Conservation (phyloP, 352 stramenopile genomes). For the Aphanomyces invadans region DNA sequence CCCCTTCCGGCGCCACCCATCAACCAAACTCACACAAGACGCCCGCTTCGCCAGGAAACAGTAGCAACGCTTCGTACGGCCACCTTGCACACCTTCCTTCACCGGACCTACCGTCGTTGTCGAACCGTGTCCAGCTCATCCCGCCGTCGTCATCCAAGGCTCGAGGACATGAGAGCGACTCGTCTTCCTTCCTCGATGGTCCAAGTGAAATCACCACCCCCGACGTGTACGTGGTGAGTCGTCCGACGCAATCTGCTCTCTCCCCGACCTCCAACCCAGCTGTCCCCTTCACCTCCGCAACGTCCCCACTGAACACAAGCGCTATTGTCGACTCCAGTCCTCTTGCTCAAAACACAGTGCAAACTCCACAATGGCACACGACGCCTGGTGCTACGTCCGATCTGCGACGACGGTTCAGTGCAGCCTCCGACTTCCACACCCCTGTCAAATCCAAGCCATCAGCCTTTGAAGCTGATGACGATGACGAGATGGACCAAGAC, state of each 20-base stretch:
- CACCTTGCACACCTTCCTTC: neutral
- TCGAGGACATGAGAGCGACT: neutral
- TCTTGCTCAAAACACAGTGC: neutral
- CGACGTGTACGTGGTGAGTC: neutral
- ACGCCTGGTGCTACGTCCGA: neutral
- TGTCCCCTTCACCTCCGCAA: neutral
- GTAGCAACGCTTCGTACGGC: neutral
- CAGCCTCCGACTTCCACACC: slow-evolving; percentile 8
- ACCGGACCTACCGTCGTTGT: neutral
- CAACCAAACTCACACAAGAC: neutral
- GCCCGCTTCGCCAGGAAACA: neutral
- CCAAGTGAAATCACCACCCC: neutral
- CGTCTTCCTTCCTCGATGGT: neutral
- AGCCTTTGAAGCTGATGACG: neutral
- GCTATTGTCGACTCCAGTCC: neutral
- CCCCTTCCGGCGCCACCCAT: neutral
- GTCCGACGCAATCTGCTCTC: neutral
- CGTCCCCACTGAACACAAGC: neutral
- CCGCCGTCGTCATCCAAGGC: neutral
- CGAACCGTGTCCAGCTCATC: neutral
- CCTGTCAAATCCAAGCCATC: slow-evolving; percentile 6
- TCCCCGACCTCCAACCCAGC: neutral
- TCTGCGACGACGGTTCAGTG: slow-evolving; percentile 17
- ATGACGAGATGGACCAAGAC: neutral
- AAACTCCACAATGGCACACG: neutral